A percentile compares a stretch with the other conserved stretches of the same genome.
Evolutionary conservation across 305 asterid species (phyloP).

Genomic region (Rubia peregrina): DNA sequence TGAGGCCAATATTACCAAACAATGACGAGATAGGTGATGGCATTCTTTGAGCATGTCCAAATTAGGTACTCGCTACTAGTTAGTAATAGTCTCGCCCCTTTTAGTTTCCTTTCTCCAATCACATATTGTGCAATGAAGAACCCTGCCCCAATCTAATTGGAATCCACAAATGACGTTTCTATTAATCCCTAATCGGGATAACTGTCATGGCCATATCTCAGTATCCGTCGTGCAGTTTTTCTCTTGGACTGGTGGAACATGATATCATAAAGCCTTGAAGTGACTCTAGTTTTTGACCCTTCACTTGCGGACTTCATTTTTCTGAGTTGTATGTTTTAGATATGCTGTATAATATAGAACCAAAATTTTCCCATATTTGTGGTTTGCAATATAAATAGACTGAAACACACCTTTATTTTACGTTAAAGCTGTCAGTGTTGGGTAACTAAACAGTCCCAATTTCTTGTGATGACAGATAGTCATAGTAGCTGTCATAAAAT

Average conservation of each 20-base stretch:
- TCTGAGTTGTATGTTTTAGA: background rate
- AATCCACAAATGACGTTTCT: background rate
- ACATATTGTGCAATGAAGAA: background rate
- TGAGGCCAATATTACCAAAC: background rate
- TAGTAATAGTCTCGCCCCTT: background rate
- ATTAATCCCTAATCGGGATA: background rate
- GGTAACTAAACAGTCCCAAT: background rate
- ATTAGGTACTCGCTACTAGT: background rate
- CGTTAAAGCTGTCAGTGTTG: background rate
- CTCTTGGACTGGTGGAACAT: background rate
- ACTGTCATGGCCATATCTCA: background rate
- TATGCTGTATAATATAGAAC: background rate
- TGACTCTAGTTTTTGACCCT: background rate
- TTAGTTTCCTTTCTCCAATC: background rate
- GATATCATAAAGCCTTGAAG: background rate
- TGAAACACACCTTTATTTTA: background rate
- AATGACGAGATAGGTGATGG: background rate
- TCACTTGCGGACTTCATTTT: background rate
- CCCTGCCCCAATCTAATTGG: background rate
- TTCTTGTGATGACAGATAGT: no score
- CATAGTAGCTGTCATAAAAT: no score
- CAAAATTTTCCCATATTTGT: background rate
- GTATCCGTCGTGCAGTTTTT: background rate
- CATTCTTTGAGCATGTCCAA: background rate
- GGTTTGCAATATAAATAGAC: background rate